A percentile compares a stretch with the other conserved stretches of the same genome.
These are phyloP conservation scores for Epithemia pelagica DNA, from an alignment of 108 stramenopile genomes.

Conservation along the genomic window DNA sequence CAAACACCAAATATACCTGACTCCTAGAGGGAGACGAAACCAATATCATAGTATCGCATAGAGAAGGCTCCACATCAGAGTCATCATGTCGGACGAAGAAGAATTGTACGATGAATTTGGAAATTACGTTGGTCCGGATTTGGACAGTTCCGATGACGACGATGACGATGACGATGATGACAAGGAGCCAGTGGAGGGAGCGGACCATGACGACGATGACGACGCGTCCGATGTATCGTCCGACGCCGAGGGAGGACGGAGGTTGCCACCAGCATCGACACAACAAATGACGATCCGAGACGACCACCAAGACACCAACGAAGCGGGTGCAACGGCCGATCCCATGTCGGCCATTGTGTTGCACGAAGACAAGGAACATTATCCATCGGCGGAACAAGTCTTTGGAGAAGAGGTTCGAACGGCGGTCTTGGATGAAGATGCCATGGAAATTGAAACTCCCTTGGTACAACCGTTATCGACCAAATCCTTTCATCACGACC, in stretches of 20 bases:
- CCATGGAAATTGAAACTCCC: constrained; percentile 94
- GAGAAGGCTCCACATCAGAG: neutral
- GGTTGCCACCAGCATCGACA: no score
- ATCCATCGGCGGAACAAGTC: constrained; percentile 93
- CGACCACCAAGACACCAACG: constrained; percentile 2
- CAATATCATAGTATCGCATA: no score
- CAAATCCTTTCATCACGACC: constrained; percentile 41
- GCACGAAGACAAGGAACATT: constrained; percentile 99
- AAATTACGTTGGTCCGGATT: constrained; percentile 98
- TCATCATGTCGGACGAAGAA: constrained; percentile 52
- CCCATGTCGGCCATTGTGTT: constrained; percentile 84
- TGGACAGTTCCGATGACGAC: constrained; percentile 64
- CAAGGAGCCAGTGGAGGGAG: constrained; percentile 22
- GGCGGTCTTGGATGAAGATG: constrained; percentile 97
- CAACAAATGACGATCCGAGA: constrained; percentile 13
- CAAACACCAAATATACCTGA: no score
- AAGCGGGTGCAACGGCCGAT: constrained; percentile 26
- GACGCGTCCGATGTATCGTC: constrained; percentile 71
- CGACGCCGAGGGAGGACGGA: constrained; percentile 8
- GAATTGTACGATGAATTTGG: constrained; percentile 99
- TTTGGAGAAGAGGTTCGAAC: constrained; percentile 90
- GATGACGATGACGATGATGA: constrained; percentile 49
- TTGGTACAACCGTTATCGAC: constrained; percentile 85
- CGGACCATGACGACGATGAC: constrained; percentile 21
- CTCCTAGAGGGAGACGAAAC: no score